Evolutionary conservation across 2,329 filamentous ascomycete species (phyloP).

Genomic region (Neonectria coccinea): DNA sequence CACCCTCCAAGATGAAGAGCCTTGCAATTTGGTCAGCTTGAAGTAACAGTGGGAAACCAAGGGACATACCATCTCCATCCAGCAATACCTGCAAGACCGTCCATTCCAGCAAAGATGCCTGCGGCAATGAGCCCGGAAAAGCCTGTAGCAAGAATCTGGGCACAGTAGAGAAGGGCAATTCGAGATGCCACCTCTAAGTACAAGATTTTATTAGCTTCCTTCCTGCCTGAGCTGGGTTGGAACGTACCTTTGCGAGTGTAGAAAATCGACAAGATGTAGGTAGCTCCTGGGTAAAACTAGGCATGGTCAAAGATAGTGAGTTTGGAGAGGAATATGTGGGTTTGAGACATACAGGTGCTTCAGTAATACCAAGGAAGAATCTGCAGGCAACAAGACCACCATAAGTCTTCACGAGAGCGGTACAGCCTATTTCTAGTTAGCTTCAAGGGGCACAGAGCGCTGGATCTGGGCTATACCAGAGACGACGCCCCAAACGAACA

Average conservation of each 20-base stretch:
- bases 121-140: conserved; percentile 73
- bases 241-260: conserved; percentile 49
- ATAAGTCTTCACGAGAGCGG: conserved; percentile 52
- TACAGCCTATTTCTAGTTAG: conserved; percentile 43
- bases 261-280: conserved; percentile 51
- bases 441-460: not conserved
- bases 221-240: rapidly evolving
- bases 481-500: conserved; percentile 56
- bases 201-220: conserved; percentile 22
- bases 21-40: conserved; percentile 23
- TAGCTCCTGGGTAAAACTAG: conserved; percentile 55
- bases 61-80: conserved; percentile 69
- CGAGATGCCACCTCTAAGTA: conserved; percentile 72
- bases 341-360: conserved; percentile 48
- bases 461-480: conserved; percentile 40
- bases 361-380: conserved; percentile 55
- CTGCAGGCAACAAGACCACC: conserved; percentile 50
- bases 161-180: conserved; percentile 69
- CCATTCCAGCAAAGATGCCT: conserved; percentile 64
- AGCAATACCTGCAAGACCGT: conserved; percentile 61
- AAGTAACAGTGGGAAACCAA: rapidly evolving
- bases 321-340: rapidly evolving
- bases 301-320: not conserved
- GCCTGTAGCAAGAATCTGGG: conserved; percentile 74
- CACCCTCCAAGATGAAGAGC: conserved; percentile 66